Evolutionary conservation across 805 yeast species (phyloP), one percentile per base, ranked within the genome.

Genomic region (Candida glaebosa): DNA sequence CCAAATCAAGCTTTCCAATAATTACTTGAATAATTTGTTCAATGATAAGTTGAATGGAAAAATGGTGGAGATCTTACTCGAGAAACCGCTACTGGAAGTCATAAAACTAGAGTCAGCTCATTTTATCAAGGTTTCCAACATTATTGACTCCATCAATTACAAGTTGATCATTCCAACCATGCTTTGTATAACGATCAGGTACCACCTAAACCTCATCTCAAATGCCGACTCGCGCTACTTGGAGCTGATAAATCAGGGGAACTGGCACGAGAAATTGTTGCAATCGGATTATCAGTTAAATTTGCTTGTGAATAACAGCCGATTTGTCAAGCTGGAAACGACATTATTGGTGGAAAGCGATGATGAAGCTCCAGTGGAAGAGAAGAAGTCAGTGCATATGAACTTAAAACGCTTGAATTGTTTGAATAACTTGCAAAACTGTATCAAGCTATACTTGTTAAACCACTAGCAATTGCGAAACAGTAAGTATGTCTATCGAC

Each of bases 401-500:
- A 26, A 37, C 33, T 5, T 22, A 22, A 20, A 24, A n/a, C n/a
- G 38, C 32, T 12, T 37, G 18, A 14, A 38, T 18, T 30, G 42
- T 7, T 24, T 46, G 17, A 46, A 46, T 10, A 38, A 43, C 32
- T 24, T 46, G 24, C 34, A 38, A 19, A 38, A 43, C 32, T 43
- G 47, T 31, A 46, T 46, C 9, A 40, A 38, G 32, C 18, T 46
- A 18, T 46, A 43, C 24, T 34, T 46, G 26, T n/a, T 35, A n/a
- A 35, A 35, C 17, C 20, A 17, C 12, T 31, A 31, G 19, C 28
- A n/a, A n/a, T n/a, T n/a, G n/a, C n/a, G n/a, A n/a, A n/a, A n/a
- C n/a, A n/a, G n/a, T n/a, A n/a, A n/a, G n/a, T n/a, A n/a, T n/a
- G n/a, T n/a, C n/a, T n/a, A n/a, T n/a, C n/a, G n/a, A n/a, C n/a